These are phyloP conservation scores for Edaphochlamys debaryana DNA, from an alignment of 139 green algal genomes.

Conservation along the genomic window DNA sequence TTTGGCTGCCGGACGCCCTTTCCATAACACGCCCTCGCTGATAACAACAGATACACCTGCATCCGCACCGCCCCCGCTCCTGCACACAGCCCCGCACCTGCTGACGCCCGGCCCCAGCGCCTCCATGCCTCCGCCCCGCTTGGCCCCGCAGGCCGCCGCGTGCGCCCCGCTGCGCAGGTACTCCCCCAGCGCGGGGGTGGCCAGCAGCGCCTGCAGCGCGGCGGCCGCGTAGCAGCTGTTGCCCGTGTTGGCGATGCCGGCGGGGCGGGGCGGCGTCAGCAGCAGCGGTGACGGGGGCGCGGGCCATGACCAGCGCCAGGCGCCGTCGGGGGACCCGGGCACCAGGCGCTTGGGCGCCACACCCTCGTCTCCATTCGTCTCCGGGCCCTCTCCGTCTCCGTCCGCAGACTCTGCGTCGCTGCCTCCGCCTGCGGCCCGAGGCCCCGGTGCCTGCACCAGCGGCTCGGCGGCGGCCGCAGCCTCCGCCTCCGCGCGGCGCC, in stretches of 20 bases:
- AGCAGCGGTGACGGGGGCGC: neutral
- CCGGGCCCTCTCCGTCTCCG: no score
- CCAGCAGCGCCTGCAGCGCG: conserved; percentile 44
- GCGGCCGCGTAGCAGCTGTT: conserved; percentile 55
- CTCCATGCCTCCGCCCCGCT: no score
- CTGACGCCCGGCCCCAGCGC: no score
- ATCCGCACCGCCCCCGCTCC: neutral
- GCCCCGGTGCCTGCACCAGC: no score
- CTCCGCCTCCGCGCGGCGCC: no score
- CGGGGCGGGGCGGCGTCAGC: neutral
- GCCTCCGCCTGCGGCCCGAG: no score
- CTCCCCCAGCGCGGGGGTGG: conserved; percentile 26
- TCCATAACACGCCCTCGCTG: no score
- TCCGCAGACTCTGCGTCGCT: no score
- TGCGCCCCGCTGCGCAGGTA: conserved; percentile 40
- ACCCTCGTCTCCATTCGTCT: no score
- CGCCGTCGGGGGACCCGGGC: neutral
- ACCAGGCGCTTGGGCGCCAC: no score
- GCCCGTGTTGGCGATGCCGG: conserved; percentile 50
- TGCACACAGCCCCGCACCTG: neutral
- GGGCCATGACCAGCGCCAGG: neutral
- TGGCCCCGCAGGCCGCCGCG: neutral
- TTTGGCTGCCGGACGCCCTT: neutral
- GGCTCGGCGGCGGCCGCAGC: no score
- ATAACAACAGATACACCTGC: no score